Base-by-base conservation (phyloP, 164 flowering plant genomes). In the Tetrastigma voinierianum region DNA sequence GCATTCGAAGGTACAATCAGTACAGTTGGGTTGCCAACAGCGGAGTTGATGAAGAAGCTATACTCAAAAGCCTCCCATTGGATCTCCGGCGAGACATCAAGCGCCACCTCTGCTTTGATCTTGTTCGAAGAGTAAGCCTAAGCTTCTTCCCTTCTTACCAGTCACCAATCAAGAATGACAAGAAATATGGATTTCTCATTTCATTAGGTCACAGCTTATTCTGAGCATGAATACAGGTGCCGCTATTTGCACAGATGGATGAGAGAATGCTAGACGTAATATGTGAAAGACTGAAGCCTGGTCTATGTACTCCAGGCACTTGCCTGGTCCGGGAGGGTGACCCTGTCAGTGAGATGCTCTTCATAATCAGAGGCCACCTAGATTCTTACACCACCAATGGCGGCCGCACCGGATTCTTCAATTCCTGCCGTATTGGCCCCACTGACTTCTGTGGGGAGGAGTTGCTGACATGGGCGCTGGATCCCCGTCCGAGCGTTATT, bases 361-460 rank as follows among this genome's bases (percentile, higher is more conserved):
- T 86, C 81, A 79, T 86, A 18, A 61, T 86, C 43, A 68, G 90
- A 14, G 90, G 88, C 57, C 65, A 59, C 51, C 64, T 86, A 9
- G 85, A 84, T 23, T 77, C 83, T 10, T 66, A 65, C 65, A 86
- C 90, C 10, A 86, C 90, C 8, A 62, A 74, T 46, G 90, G 90
- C 0, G 88, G 90, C 18, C 72, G 84, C 2, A 71, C 74, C 0
- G 87, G 86, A 0, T 84, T 86, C 80, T 82, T 86, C 75, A 84
- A 86, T 61, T 62, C 72, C 0, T 62, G 63, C 46, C 32, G 57
- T n/a, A 76, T 86, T 14, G 78, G 80, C 8, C 77, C 81, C 0
- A 82, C 83, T 18, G 90, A 84, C 61, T 86, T 86, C 69, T 86
- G 90, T 19, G 90, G 90, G 4, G 90, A 86, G 64, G 88, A 86